Evolutionary conservation across 352 stramenopile genomes (phyloP).

Genomic region (Halophytophthora polymorphica): DNA sequence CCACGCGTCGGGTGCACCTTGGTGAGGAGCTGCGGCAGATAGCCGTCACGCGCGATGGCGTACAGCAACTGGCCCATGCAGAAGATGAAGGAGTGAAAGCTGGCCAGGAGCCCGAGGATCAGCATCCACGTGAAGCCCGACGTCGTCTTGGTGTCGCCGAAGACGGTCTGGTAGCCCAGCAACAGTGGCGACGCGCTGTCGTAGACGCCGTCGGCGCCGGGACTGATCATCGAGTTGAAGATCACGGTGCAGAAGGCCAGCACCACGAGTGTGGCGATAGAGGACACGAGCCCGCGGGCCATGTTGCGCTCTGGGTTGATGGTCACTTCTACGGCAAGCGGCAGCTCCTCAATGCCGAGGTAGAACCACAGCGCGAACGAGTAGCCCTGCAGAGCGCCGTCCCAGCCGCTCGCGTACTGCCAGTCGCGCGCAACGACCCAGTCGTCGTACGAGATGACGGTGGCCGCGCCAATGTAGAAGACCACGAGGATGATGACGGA

Average conservation of each 20-base stretch:
- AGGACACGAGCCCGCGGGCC: constrained; percentile 51
- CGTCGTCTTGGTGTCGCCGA: constrained; percentile 63
- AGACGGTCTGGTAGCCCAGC: constrained; percentile 61
- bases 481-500: constrained; percentile 58
- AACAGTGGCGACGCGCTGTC: constrained; percentile 48
- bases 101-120: constrained; percentile 55
- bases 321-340: constrained; percentile 61
- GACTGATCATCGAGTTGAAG: constrained; percentile 68
- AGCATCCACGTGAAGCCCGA: constrained; percentile 70
- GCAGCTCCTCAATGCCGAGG: constrained; percentile 64
- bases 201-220: constrained; percentile 40
- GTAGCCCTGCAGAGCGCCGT: constrained; percentile 49
- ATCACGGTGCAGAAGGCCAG: constrained; percentile 57
- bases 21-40: constrained; percentile 47
- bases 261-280: constrained; percentile 46
- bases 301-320: constrained; percentile 63
- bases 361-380: constrained; percentile 77
- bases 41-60: constrained; percentile 66
- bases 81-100: constrained; percentile 79
- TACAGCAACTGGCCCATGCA: constrained; percentile 70
- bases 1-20: constrained; percentile 36
- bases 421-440: constrained; percentile 44
- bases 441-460: constrained; percentile 52
- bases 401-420: constrained; percentile 45
- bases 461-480: constrained; percentile 60